phyloP scores from a whole-genome alignment of 164 flowering plant genomes.

The Kalanchoe fedtschenkoi region DNA sequence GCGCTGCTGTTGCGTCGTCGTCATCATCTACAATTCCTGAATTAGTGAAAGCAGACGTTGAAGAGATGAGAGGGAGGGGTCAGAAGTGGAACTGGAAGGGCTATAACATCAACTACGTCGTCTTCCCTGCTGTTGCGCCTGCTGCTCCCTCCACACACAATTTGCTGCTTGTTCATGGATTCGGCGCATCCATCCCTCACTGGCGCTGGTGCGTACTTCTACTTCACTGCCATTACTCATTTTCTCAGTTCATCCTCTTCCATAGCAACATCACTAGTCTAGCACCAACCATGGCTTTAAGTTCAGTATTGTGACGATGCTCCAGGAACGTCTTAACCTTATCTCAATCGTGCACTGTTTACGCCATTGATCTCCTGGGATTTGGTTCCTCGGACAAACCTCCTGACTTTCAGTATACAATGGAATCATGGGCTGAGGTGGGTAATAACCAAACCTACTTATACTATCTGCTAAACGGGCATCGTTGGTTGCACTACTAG shows the following conservation, averaged over 20 bases:
- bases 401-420: conserved; percentile 52
- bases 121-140: conserved; percentile 10
- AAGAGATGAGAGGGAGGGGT: conserved; percentile 33
- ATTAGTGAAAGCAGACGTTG: conserved; percentile 8
- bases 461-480: too few relatives aligned
- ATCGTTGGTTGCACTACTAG: background rate
- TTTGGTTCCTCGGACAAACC: conserved; percentile 96
- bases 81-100: conserved; percentile 71
- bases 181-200: conserved; percentile 88
- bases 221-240: background rate
- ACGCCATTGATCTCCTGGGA: conserved; percentile 77
- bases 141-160: background rate
- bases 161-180: conserved; percentile 85
- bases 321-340: conserved; percentile 59
- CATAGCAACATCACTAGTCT: background rate
- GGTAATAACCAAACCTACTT: background rate
- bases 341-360: conserved; percentile 48
- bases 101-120: conserved; percentile 54
- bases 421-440: conserved; percentile 93
- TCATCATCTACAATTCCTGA: background rate
- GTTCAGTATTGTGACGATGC: background rate
- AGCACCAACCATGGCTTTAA: too few relatives aligned
- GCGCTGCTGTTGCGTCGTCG: background rate
- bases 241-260: background rate
- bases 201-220: conserved; percentile 61